Evolutionary conservation across 139 green algal genomes (phyloP), one percentile per base, ranked within the genome.

Genomic region (Chlorella sp.): DNA sequence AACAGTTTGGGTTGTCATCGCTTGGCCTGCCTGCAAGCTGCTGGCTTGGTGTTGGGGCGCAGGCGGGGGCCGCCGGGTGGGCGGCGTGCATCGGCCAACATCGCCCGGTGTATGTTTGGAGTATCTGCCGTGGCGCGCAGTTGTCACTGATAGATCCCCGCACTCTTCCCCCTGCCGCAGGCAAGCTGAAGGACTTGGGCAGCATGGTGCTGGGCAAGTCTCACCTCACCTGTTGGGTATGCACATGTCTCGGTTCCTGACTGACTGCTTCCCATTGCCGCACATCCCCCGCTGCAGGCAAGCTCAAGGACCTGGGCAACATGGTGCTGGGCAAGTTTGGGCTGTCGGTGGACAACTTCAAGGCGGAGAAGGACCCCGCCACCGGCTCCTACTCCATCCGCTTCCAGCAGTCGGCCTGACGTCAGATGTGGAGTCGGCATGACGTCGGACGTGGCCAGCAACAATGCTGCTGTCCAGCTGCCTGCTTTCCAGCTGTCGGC

Each of bases 301-400:
- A 99, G 89, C 87, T 99, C 22, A 99, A 99, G 87, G 95, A 99
- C 14, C 87, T 99, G 60, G 97, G 97, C 46, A 99, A 99, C 85
- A 95, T 89, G 4, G 84, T 99, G n/a, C 86, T 99, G 30, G 97
- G 97, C 74, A 96, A 98, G 74, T 99, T 99, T 90, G 97, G 97
- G 5, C 87, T 99, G 85, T 95, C 86, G 1, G 46, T 98, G 40
- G 97, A 99, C 93, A 98, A 99, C 84, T 99, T 99, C 92, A 97
- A 99, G 82, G 93, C 96, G 30, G 93, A 96, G 65, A 94, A 99
- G 89, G 97, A 99, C 87, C 96, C 96, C 0, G 81, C 85, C 44
- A 98, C 94, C 13, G 97, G 97, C 16, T 89, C 88, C 11, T 99
- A 99, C 88, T 95, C 82, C 83, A 96, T 99, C 41, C 94, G 93